Conservation (phyloP, 2,329 filamentous ascomycete species). For the Cadophora sp. region DNA sequence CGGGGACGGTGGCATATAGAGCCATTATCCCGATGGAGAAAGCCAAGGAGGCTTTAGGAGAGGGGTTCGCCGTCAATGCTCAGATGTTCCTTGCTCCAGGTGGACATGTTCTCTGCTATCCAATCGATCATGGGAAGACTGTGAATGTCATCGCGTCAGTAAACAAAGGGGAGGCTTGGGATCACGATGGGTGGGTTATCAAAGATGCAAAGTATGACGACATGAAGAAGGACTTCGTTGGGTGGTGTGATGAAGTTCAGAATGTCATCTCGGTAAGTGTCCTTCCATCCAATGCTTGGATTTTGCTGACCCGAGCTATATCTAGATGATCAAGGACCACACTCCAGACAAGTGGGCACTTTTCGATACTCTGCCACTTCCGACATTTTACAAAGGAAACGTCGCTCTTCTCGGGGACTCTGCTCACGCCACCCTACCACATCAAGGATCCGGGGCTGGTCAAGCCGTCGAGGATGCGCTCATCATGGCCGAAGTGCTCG, state of each 20-base stretch:
- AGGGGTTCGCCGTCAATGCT: not conserved
- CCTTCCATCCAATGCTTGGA: not conserved
- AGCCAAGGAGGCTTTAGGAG: constrained; percentile 8
- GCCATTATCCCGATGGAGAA: constrained; percentile 13
- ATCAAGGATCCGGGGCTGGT: constrained; percentile 10
- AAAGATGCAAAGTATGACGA: constrained; percentile 8
- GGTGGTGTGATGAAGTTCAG: constrained; percentile 10
- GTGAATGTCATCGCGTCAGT: constrained; percentile 9
- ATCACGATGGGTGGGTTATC: constrained; percentile 10
- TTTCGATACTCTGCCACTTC: not conserved
- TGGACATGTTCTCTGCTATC: constrained; percentile 12
- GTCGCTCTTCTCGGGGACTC: constrained; percentile 8
- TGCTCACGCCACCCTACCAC: constrained; percentile 6
- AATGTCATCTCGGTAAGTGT: constrained; percentile 1
- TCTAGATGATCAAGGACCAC: constrained; percentile 13
- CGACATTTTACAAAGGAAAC: constrained; percentile 12
- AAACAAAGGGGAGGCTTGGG: not conserved
- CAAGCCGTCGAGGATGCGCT: constrained; percentile 16
- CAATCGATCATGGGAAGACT: constrained; percentile 6
- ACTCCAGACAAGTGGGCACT: constrained; percentile 13
- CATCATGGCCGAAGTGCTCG: not conserved
- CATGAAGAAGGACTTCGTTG: constrained; percentile 15
- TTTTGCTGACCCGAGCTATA: not conserved
- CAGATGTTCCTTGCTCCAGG: constrained; percentile 12
- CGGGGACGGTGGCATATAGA: constrained; percentile 9